A percentile compares a stretch with the other conserved stretches of the same genome.
Evolutionary conservation across 2,329 filamentous ascomycete species (phyloP).

Genomic region (Aureobasidium subglaciale): DNA sequence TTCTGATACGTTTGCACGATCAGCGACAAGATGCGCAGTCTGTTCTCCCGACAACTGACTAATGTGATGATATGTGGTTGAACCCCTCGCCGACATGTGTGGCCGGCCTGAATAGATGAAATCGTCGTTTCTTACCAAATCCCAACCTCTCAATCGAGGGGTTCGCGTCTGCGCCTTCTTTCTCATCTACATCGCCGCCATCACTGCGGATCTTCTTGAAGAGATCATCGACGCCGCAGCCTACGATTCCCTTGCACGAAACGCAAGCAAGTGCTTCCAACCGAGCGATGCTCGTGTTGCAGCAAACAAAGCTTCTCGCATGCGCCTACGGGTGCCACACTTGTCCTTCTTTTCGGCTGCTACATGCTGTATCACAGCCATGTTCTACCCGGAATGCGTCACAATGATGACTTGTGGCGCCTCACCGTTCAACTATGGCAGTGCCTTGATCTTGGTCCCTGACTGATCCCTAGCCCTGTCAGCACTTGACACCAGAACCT

Average conservation of each 20-base stretch:
- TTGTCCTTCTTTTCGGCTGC: neutral
- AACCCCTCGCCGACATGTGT: neutral
- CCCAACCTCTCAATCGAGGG: neutral
- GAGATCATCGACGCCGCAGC: constrained; percentile 1
- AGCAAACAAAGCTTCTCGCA: constrained; percentile 8
- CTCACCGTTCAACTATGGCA: neutral
- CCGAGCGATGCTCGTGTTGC: constrained; percentile 2
- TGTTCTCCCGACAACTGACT: constrained; percentile 3
- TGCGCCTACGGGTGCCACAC: neutral
- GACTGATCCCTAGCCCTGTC: neutral
- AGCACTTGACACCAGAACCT: neutral
- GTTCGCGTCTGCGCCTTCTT: neutral
- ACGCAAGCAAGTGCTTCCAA: neutral
- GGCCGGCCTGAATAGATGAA: neutral
- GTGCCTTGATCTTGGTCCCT: constrained; percentile 6
- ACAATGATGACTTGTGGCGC: constrained; percentile 13
- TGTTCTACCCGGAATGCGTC: neutral
- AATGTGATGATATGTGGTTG: neutral
- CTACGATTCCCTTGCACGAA: neutral
- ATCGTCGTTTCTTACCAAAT: neutral
- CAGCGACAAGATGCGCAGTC: neutral
- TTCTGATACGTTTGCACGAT: constrained; percentile 5
- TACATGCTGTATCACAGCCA: constrained; percentile 1
- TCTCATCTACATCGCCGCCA: constrained; percentile 4
- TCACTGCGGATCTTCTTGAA: neutral